These are phyloP conservation scores for Colletotrichum phormii DNA, from an alignment of 2,329 filamentous ascomycete genomes.

Conservation along the genomic window DNA sequence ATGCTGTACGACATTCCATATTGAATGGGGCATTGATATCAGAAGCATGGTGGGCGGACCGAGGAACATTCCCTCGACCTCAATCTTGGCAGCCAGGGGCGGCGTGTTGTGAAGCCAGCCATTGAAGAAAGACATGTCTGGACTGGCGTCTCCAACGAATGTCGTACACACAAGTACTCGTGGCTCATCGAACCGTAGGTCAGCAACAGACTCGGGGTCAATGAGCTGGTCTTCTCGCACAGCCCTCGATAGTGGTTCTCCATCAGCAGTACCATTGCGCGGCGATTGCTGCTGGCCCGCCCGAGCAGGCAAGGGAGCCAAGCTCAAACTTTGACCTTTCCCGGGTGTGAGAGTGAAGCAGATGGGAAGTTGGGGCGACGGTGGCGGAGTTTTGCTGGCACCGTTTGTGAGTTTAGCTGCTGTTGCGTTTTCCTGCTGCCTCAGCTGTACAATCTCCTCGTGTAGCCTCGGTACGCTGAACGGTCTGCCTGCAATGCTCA, in stretches of 20 bases:
- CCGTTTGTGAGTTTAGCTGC: constrained; percentile 59
- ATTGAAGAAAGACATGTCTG: constrained; percentile 74
- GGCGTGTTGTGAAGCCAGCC: constrained; percentile 74
- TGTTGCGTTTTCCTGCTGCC: constrained; percentile 58
- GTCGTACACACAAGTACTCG: constrained; percentile 75
- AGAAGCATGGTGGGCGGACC: constrained; percentile 74
- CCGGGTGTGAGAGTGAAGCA: constrained; percentile 68
- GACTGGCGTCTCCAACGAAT: constrained; percentile 73
- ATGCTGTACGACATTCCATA: constrained; percentile 74
- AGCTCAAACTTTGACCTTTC: constrained; percentile 63
- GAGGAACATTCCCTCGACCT: constrained; percentile 76
- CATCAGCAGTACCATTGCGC: constrained; percentile 34
- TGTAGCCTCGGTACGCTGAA: constrained; percentile 68
- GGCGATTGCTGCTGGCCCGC: constrained; percentile 46
- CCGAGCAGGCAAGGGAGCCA: constrained; percentile 59
- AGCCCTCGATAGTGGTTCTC: constrained; percentile 37
- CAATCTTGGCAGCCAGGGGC: constrained; percentile 66
- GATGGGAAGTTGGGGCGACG: constrained; percentile 56
- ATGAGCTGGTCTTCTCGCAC: constrained; percentile 55
- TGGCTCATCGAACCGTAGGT: constrained; percentile 71
- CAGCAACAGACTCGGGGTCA: constrained; percentile 60
- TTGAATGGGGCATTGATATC: constrained; percentile 72
- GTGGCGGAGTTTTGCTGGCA: constrained; percentile 48
- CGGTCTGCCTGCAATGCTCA: constrained; percentile 60
- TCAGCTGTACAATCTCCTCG: constrained; percentile 63